Evolutionary conservation across 495 filamentous ascomycete genomes (phyloP).

Genomic region (Neurospora africana): DNA sequence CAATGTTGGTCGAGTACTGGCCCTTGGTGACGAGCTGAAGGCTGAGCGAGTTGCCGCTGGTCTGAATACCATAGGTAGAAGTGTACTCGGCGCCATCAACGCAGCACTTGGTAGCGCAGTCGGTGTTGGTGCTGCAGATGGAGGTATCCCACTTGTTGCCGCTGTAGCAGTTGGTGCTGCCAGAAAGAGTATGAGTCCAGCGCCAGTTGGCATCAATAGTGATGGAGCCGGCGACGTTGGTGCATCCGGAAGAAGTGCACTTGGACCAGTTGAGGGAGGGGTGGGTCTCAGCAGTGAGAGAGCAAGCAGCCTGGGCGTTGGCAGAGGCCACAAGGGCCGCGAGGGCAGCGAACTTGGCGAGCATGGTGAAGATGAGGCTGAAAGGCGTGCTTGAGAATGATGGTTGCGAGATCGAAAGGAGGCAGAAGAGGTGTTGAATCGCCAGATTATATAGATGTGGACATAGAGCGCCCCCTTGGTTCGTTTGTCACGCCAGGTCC

Average conservation of each 20-base stretch:
- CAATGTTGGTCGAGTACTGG: conserved; percentile 37
- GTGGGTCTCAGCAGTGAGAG: conserved; percentile 44
- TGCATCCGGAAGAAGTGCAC: conserved; percentile 44
- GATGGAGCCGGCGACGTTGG: conserved; percentile 26
- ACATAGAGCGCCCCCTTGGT: neutral
- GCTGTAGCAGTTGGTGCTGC: conserved; percentile 38
- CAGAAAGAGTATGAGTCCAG: conserved; percentile 31
- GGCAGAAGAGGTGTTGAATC: neutral
- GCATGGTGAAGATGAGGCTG: conserved; percentile 16
- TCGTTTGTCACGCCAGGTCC: conserved; percentile 3
- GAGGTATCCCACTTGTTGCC: conserved; percentile 38
- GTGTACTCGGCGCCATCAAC: conserved; percentile 39
- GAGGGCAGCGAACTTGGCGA: conserved; percentile 24
- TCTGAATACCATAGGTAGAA: conserved; percentile 37
- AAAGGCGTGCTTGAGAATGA: conserved; percentile 16
- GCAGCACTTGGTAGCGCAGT: conserved; percentile 37
- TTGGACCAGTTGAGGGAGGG: conserved; percentile 48
- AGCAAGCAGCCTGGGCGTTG: conserved; percentile 47
- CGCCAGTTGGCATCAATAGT: conserved; percentile 45
- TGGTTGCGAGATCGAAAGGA: conserved; percentile 11
- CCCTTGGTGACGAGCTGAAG: conserved; percentile 48
- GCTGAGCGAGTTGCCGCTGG: conserved; percentile 37
- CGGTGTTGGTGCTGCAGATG: conserved; percentile 25
- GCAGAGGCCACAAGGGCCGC: conserved; percentile 35
- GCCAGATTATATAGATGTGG: conserved; percentile 16